Conservation (phyloP, 306 rosid species). For the Amphicarpaea edgeworthii region DNA sequence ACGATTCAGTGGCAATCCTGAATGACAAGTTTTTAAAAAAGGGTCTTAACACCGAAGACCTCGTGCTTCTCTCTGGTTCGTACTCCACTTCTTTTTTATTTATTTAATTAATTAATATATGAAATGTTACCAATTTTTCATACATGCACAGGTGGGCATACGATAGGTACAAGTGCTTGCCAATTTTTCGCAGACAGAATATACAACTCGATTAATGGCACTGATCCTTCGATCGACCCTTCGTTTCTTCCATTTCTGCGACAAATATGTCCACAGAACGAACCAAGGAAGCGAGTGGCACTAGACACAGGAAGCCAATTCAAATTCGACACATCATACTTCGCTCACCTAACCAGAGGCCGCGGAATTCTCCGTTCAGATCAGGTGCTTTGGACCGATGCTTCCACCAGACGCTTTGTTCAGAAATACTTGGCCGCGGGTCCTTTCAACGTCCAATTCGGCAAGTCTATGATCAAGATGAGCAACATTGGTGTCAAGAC, state of each 20-base stretch:
- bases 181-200: slow-evolving; percentile 48
- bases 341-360: slow-evolving; percentile 44
- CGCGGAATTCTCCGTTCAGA: slow-evolving; percentile 61
- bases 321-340: slow-evolving; percentile 55
- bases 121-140: background rate
- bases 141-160: slow-evolving; percentile 73
- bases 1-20: slow-evolving; percentile 40
- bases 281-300: slow-evolving; percentile 43
- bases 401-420: slow-evolving; percentile 49
- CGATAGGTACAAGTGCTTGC: slow-evolving; percentile 59
- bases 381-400: slow-evolving; percentile 55
- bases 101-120: too few relatives aligned
- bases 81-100: background rate
- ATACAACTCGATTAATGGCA: slow-evolving; percentile 37
- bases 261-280: slow-evolving; percentile 53
- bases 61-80: slow-evolving; percentile 53
- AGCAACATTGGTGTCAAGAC: slow-evolving; percentile 43
- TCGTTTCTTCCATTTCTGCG: slow-evolving; percentile 46
- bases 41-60: slow-evolving; percentile 56
- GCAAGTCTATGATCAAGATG: slow-evolving; percentile 65
- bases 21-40: slow-evolving; percentile 28
- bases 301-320: slow-evolving; percentile 50
- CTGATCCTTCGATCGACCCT: slow-evolving; percentile 54
- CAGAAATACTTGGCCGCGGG: slow-evolving; percentile 36
- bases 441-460: slow-evolving; percentile 55